phyloP scores from a whole-genome alignment of 1,284 basidiomycete genomes.

The Ustilago trichophora region DNA sequence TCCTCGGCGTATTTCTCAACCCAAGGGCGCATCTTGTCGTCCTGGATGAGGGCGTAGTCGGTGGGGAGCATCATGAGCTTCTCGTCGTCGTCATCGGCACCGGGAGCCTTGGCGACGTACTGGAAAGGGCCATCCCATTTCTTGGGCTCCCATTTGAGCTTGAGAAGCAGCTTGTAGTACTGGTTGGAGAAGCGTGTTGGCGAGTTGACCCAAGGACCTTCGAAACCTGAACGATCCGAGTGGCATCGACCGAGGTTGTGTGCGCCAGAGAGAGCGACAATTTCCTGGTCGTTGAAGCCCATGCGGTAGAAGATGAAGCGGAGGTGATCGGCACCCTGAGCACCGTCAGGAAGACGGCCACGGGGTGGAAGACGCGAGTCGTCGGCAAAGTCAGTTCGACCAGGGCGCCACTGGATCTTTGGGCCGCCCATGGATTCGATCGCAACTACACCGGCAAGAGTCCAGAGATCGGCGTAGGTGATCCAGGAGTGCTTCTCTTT shows the following conservation, averaged over 20 bases:
- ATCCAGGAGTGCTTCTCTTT: constrained; percentile 71
- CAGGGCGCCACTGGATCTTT: constrained; percentile 68
- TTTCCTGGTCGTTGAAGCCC: constrained; percentile 72
- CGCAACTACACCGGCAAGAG: constrained; percentile 69
- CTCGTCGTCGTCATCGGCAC: constrained; percentile 65
- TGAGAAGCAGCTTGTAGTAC: constrained; percentile 68
- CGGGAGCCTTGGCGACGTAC: constrained; percentile 61
- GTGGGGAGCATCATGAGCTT: constrained; percentile 72
- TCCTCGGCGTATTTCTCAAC: constrained; percentile 70
- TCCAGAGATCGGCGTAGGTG: constrained; percentile 69
- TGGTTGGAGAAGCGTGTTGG: constrained; percentile 64
- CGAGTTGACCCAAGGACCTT: constrained; percentile 64
- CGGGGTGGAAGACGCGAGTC: constrained; percentile 66
- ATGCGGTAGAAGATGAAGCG: constrained; percentile 70
- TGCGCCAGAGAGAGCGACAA: constrained; percentile 72
- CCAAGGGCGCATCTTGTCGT: constrained; percentile 62
- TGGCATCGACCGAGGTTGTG: constrained; percentile 70
- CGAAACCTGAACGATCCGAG: constrained; percentile 60
- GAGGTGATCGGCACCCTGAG: constrained; percentile 69
- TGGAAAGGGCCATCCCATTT: constrained; percentile 70
- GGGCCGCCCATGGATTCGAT: constrained; percentile 70
- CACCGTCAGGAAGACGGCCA: constrained; percentile 70
- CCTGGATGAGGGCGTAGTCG: constrained; percentile 64
- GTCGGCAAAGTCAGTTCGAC: constrained; percentile 69
- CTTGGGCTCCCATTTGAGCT: constrained; percentile 69